Conservation (phyloP, 169 alveolate species). For the Plasmodium coatneyi region DNA sequence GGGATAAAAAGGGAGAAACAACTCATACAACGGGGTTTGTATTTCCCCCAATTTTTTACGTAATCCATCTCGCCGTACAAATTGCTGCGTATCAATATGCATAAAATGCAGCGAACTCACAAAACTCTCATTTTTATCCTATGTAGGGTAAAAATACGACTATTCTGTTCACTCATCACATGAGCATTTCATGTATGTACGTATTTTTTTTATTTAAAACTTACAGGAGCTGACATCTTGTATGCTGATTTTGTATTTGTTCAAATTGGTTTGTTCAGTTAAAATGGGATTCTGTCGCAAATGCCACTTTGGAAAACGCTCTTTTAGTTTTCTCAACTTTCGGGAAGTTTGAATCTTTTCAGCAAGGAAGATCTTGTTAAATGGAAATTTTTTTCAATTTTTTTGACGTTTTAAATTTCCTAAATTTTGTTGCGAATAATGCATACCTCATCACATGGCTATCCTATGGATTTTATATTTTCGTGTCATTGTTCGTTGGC, state of each 20-base stretch:
- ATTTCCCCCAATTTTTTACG: neutral
- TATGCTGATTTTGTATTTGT: neutral
- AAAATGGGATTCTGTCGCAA: neutral
- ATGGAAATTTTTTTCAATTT: neutral
- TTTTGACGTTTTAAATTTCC: neutral
- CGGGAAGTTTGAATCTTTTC: neutral
- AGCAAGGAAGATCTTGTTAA: neutral
- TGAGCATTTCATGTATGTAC: neutral
- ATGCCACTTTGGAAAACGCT: neutral
- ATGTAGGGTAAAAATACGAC: neutral
- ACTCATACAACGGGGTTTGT: neutral
- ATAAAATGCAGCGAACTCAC: neutral
- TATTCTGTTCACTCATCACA: neutral
- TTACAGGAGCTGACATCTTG: conserved; percentile 74
- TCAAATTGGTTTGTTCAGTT: neutral
- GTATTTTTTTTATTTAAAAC: conserved; percentile 4
- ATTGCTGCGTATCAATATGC: too few species aligned
- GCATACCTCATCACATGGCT: neutral
- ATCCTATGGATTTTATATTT: neutral
- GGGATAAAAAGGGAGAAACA: neutral
- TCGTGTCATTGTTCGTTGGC: conserved; percentile 1
- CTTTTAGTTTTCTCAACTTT: neutral
- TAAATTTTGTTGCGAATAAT: neutral
- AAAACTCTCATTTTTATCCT: conserved; percentile 35
- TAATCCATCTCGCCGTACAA: neutral